phyloP scores from a whole-genome alignment of 1,284 basidiomycete species.

The Trichosporon sp. region DNA sequence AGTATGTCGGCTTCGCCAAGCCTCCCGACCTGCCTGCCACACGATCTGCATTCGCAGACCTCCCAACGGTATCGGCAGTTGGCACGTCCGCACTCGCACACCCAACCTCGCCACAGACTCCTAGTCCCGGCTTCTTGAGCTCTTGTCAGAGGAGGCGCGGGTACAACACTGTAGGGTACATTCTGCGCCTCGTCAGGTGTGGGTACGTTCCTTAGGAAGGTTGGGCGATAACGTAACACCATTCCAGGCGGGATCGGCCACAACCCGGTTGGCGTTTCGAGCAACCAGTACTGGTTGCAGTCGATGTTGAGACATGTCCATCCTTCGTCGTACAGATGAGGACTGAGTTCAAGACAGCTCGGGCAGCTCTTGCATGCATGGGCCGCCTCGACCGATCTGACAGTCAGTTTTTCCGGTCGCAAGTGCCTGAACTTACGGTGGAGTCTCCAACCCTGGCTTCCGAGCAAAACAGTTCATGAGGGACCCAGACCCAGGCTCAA shows the following conservation, averaged over 20 bases:
- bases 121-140: conserved; percentile 7
- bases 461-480: neutral
- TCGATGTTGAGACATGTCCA: conserved; percentile 41
- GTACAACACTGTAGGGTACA: conserved; percentile 41
- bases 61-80: conserved; percentile 53
- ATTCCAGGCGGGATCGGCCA: conserved; percentile 42
- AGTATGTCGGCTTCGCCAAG: conserved; percentile 23
- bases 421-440: neutral
- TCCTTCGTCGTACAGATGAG: conserved; percentile 44
- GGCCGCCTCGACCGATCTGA: neutral
- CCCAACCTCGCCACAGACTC: conserved; percentile 47
- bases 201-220: conserved; percentile 32
- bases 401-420: neutral
- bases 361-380: conserved; percentile 28
- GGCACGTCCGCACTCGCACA: conserved; percentile 49
- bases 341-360: conserved; percentile 28
- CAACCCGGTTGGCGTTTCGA: conserved; percentile 34
- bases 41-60: conserved; percentile 38
- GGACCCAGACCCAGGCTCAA: conserved; percentile 1
- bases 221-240: conserved; percentile 34
- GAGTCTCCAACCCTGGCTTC: neutral
- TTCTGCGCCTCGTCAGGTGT: conserved; percentile 26
- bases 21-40: conserved; percentile 21
- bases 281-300: conserved; percentile 47
- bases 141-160: conserved; percentile 31